These are phyloP conservation scores for Lipomyces yamadae DNA, from an alignment of 805 yeast species.

Conservation along the genomic window DNA sequence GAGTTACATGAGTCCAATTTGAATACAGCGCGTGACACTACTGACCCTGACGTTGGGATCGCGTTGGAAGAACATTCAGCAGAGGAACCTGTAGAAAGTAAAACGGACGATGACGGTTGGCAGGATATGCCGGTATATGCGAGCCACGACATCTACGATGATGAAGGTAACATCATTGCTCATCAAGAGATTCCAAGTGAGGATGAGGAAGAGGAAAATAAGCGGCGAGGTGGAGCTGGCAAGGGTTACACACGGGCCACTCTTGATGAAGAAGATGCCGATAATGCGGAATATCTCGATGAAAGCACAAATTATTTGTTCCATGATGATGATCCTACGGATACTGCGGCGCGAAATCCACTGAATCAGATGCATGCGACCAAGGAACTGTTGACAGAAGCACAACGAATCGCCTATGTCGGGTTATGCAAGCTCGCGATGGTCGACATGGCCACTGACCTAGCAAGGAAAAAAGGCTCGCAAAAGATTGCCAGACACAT, in stretches of 20 bases:
- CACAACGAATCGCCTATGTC: slow-evolving; percentile 88
- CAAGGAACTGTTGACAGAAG: slow-evolving; percentile 75
- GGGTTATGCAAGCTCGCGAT: slow-evolving; percentile 78
- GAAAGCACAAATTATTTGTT: slow-evolving; percentile 62
- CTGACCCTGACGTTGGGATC: neutral
- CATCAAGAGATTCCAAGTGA: slow-evolving; percentile 38
- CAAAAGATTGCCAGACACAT: slow-evolving; percentile 61
- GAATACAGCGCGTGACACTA: neutral
- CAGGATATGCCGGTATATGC: slow-evolving; percentile 84
- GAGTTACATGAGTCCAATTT: neutral
- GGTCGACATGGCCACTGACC: slow-evolving; percentile 79
- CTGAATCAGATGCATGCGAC: slow-evolving; percentile 77
- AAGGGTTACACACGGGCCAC: slow-evolving; percentile 88
- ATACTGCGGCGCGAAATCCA: slow-evolving; percentile 49
- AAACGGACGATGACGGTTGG: slow-evolving; percentile 61
- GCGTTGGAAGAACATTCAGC: neutral
- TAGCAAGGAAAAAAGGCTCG: slow-evolving; percentile 62
- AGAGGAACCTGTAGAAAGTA: slow-evolving; percentile 4
- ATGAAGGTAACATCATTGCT: slow-evolving; percentile 56
- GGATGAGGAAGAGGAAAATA: slow-evolving; percentile 38
- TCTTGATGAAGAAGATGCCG: slow-evolving; percentile 81
- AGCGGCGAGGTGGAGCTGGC: slow-evolving; percentile 52
- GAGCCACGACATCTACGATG: slow-evolving; percentile 76
- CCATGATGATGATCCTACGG: slow-evolving; percentile 48
- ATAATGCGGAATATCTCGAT: slow-evolving; percentile 59